phyloP scores from a whole-genome alignment of 2,329 filamentous ascomycete genomes.

The Aaosphaeria arxii region DNA sequence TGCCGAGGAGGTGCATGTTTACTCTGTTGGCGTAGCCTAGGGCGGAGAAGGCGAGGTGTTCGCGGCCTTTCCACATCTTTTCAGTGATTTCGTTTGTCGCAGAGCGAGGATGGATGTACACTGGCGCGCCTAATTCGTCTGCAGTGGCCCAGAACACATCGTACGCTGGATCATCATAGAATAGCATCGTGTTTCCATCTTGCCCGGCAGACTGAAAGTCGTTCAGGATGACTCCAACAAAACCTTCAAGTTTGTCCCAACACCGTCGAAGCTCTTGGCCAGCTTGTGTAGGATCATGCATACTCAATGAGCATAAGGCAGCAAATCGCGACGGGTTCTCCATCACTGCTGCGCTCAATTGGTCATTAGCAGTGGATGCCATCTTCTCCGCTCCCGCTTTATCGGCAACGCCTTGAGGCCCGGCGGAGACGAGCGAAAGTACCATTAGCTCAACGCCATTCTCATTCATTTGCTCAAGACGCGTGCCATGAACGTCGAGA shows the following conservation, averaged over 20 bases:
- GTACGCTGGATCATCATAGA: conserved; percentile 62
- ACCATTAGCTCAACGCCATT: conserved; percentile 48
- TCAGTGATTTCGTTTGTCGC: conserved; percentile 55
- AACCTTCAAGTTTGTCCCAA: conserved; percentile 46
- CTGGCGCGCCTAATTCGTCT: conserved; percentile 59
- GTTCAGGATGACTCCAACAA: conserved; percentile 43
- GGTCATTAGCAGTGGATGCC: conserved; percentile 43
- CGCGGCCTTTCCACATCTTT: conserved; percentile 57
- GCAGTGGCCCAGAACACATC: conserved; percentile 61
- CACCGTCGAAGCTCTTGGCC: conserved; percentile 52
- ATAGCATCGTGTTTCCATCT: conserved; percentile 61
- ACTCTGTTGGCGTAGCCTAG: conserved; percentile 47
- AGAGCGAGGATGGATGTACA: conserved; percentile 63
- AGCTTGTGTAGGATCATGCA: conserved; percentile 53
- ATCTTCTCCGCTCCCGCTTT: conserved; percentile 41
- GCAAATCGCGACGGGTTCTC: conserved; percentile 40
- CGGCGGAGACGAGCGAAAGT: conserved; percentile 47
- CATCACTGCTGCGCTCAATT: conserved; percentile 43
- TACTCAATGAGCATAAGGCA: conserved; percentile 38
- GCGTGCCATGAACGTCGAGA: conserved; percentile 44
- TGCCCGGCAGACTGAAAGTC: conserved; percentile 58
- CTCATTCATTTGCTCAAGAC: conserved; percentile 43
- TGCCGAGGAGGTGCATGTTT: conserved; percentile 54
- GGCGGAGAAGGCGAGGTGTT: conserved; percentile 53
- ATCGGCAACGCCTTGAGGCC: conserved; percentile 47